Percentiles rank a stretch among this genome's conserved stretches.
phyloP scores from a whole-genome alignment of 2,329 filamentous ascomycete species.

The Exserohilum turcica region DNA sequence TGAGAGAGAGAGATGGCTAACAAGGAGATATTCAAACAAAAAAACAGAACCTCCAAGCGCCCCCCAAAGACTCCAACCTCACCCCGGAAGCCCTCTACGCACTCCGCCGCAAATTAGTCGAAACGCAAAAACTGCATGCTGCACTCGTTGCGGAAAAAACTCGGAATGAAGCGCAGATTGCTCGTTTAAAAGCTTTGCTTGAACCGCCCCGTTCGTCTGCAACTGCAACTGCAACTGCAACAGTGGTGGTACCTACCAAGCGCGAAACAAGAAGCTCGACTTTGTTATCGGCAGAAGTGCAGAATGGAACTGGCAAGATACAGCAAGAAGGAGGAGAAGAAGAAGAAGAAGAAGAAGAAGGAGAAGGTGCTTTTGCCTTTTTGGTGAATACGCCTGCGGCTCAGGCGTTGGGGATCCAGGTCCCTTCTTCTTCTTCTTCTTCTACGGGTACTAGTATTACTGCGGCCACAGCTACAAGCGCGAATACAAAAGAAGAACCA shows the following conservation, averaged over 20 bases:
- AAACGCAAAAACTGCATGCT: constrained; percentile 75
- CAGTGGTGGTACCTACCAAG: constrained; percentile 13
- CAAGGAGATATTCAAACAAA: no score
- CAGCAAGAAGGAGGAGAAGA: no score
- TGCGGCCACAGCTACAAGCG: no score
- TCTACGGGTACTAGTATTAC: no score
- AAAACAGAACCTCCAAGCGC: constrained; percentile 34
- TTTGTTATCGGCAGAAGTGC: constrained; percentile 1
- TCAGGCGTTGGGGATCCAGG: constrained; percentile 52
- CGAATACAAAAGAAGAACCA: no score
- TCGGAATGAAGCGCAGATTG: constrained; percentile 73
- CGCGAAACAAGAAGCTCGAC: constrained; percentile 28
- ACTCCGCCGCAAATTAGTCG: constrained; percentile 75
- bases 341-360: no score
- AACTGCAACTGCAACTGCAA: no score
- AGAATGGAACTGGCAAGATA: background rate
- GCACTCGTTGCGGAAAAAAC: constrained; percentile 71
- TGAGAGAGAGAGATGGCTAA: background rate
- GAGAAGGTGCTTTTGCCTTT: constrained; percentile 57
- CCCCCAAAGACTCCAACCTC: constrained; percentile 48
- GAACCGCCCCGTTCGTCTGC: constrained; percentile 15
- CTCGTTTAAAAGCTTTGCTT: constrained; percentile 65
- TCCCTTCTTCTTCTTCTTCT: no score
- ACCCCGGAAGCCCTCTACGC: constrained; percentile 71
- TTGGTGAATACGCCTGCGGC: constrained; percentile 58